Percentiles rank a stretch among this genome's conserved stretches.
Evolutionary conservation across 345 rosid genomes (phyloP).

Genomic region (Kandelia obovata): DNA sequence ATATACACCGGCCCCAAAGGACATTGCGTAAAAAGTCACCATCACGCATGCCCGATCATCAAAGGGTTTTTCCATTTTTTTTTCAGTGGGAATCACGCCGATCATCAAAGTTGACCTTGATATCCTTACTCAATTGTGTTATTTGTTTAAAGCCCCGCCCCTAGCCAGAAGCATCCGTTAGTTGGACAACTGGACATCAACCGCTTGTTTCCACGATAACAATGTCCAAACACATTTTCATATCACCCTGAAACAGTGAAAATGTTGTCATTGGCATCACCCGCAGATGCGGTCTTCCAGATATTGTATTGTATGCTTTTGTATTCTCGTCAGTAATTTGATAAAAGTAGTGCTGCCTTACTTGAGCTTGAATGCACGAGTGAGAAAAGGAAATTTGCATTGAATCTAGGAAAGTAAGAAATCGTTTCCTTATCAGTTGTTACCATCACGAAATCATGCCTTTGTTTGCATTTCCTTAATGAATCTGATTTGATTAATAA

Average conservation of each 20-base stretch:
- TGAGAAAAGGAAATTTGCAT: too few relatives aligned
- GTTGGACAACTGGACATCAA: neutral
- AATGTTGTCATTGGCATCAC: too few relatives aligned
- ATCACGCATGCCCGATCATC: neutral
- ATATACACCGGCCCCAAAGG: neutral
- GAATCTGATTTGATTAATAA: too few relatives aligned
- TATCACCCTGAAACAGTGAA: too few relatives aligned
- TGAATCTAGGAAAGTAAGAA: too few relatives aligned
- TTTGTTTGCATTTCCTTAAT: too few relatives aligned
- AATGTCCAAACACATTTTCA: neutral
- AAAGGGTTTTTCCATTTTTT: neutral
- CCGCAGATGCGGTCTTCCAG: neutral
- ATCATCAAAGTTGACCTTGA: slow-evolving; percentile 2
- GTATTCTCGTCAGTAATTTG: neutral
- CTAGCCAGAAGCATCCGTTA: neutral
- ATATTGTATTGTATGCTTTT: neutral
- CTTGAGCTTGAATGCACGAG: too few relatives aligned
- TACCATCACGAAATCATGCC: too few relatives aligned
- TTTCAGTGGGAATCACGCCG: neutral
- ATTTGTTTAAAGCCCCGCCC: neutral
- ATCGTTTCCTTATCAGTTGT: too few relatives aligned
- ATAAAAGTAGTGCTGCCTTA: neutral
- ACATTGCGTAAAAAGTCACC: neutral
- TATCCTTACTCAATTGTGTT: neutral
- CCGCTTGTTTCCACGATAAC: neutral